Evolutionary conservation across 768 basidiomycete genomes (phyloP).

Genomic region (Russula compacta): DNA sequence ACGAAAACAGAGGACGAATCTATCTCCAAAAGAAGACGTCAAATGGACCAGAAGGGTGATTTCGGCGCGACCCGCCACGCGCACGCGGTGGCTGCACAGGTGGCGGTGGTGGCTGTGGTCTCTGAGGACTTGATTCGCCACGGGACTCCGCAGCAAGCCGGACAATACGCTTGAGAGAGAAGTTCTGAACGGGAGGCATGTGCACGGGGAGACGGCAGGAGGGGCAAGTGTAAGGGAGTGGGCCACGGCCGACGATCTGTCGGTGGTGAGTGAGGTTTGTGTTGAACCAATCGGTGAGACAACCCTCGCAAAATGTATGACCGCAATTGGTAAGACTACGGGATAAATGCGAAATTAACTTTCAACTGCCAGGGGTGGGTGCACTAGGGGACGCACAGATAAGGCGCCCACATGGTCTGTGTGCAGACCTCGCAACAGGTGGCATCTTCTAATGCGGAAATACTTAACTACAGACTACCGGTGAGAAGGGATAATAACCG

Average conservation of each 20-base stretch:
- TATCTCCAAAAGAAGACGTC: slow-evolving; percentile 8
- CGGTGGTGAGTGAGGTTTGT: slow-evolving; percentile 43
- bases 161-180: slow-evolving; percentile 49
- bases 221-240: slow-evolving; percentile 50
- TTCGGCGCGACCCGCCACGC: slow-evolving; percentile 4
- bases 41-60: slow-evolving; percentile 4
- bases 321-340: slow-evolving; percentile 53
- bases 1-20: not conserved
- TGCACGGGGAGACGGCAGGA: slow-evolving; percentile 47
- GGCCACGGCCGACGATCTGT: slow-evolving; percentile 24
- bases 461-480: not conserved
- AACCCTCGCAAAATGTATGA: slow-evolving; percentile 58
- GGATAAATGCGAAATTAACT: not conserved
- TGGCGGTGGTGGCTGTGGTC: slow-evolving; percentile 1
- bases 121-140: slow-evolving; percentile 39
- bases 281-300: slow-evolving; percentile 47
- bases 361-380: not conserved
- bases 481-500: not conserved
- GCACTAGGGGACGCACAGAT: slow-evolving; percentile 37
- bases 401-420: slow-evolving; percentile 55
- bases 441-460: slow-evolving; percentile 38
- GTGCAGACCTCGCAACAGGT: slow-evolving; percentile 60
- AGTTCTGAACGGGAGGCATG: slow-evolving; percentile 49
- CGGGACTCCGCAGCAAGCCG: slow-evolving; percentile 38
- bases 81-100: not conserved